Evolutionary conservation across 176 grass and related monocot species (phyloP).

Genomic region (Triticum dicoccoides): DNA sequence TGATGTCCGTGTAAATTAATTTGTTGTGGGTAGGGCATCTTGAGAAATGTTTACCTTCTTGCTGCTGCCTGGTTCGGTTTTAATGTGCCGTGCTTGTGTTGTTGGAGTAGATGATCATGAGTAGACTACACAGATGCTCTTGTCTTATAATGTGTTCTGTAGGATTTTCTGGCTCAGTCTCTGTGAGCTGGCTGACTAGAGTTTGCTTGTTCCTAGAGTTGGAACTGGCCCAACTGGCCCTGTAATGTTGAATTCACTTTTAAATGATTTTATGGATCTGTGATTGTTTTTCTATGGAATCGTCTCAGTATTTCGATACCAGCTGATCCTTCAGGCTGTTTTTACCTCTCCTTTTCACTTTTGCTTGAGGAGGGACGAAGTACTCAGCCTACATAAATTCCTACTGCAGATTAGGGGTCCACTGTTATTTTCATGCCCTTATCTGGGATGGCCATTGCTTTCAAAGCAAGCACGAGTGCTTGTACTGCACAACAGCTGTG

Average conservation of each 20-base stretch:
- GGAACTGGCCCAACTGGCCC: background rate
- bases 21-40: background rate
- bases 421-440: conserved; percentile 3
- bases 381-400: background rate
- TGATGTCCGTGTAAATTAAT: background rate
- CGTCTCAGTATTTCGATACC: background rate
- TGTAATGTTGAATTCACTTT: background rate
- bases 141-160: background rate
- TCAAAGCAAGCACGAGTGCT: conserved; percentile 33
- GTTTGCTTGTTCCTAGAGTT: background rate
- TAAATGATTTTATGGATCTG: background rate
- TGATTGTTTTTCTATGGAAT: background rate
- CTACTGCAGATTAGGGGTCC: conserved; percentile 16
- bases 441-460: conserved; percentile 42
- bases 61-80: background rate
- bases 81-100: background rate
- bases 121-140: background rate
- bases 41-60: background rate
- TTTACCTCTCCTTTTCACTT: background rate
- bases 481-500: background rate
- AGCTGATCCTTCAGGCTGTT: background rate
- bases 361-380: background rate
- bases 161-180: background rate
- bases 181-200: background rate
- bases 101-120: background rate